Base-by-base conservation (phyloP, 352 stramenopile species). In the Thalassiosira mediterranea region DNA sequence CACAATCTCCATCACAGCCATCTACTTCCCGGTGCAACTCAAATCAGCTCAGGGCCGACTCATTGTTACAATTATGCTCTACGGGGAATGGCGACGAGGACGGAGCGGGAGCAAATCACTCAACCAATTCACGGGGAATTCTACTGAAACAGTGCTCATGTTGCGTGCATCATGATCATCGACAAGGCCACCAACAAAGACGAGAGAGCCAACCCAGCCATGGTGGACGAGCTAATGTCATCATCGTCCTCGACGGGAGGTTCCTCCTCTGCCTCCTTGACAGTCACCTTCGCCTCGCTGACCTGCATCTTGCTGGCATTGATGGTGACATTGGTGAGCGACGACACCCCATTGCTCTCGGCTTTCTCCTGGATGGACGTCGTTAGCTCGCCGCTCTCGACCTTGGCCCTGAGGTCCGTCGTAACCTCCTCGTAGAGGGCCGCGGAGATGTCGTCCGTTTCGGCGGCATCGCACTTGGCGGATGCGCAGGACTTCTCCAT, bases 361-460 rank as follows among this genome's bases (percentile, higher is more conserved):
- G 68, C 68, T 54, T 69, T 51, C 15, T 70, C 49, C 63, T 72
- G 58, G 38, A 78, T 71, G 0, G 37, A 42, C 32, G 49, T 61
- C 11, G 59, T 42, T 23, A 78, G 28, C 51, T 63, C 29, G 42
- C 68, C 68, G 47, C 42, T 37, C 29, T 70, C 38, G 5, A 72
- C 51, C 38, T 60, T 78, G 19, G 58, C 21, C 40, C 65, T 71
- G 10, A 78, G 11, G 34, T 65, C 32, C 23, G 58, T 26, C 23
- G 51, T 78, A 52, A 78, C 59, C 23, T 72, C 58, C 25, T 65
- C 5, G 32, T 70, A 70, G 49, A 72, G 38, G 48, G 23, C 26
- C 19, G 28, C 11, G 17, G 68, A 59, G 28, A 78, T 40, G 32
- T 70, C 58, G 8, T 17, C 44, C 5, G 19, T n/a, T 29, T 60